A percentile compares a stretch with the other conserved stretches of the same genome.
Conservation (phyloP, 1,139 yeast species). For the Scheffersomyces titani region DNA sequence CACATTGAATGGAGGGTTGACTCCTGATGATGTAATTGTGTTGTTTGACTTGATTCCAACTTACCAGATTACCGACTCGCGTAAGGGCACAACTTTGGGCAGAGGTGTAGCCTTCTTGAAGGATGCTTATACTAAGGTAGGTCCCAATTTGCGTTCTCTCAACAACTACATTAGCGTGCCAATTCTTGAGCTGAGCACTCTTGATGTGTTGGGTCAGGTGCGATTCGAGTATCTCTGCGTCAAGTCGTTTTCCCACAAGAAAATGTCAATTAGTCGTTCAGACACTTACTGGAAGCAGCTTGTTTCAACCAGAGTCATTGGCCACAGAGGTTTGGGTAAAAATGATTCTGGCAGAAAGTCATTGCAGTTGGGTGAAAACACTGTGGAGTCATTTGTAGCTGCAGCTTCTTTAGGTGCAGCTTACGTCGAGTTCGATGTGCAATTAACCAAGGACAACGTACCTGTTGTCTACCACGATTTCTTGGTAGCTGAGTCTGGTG, state of each 20-base stretch:
- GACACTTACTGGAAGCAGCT: conserved; percentile 92
- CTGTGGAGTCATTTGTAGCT: conserved; percentile 92
- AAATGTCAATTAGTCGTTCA: conserved; percentile 66
- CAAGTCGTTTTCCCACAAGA: conserved; percentile 72
- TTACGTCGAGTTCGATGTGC: conserved; percentile 95
- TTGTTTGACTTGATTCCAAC: conserved; percentile 94
- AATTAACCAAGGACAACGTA: conserved; percentile 86
- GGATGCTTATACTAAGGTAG: conserved; percentile 67
- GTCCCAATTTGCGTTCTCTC: conserved; percentile 67
- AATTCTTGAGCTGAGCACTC: conserved; percentile 66
- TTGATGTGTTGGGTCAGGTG: conserved; percentile 77
- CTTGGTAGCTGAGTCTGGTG: conserved; percentile 92
- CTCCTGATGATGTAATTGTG: conserved; percentile 58
- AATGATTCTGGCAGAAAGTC: conserved; percentile 71
- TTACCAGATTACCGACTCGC: conserved; percentile 47
- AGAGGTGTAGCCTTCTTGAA: conserved; percentile 81
- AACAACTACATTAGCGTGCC: conserved; percentile 74
- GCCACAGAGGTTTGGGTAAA: conserved; percentile 95
- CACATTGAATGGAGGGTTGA: conserved; percentile 52
- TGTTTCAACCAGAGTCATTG: conserved; percentile 88
- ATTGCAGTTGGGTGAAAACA: conserved; percentile 92
- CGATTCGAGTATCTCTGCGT: conserved; percentile 76
- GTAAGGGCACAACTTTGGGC: conserved; percentile 59
- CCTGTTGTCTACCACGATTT: conserved; percentile 97
- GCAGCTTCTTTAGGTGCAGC: conserved; percentile 95